Percentiles rank a stretch among this genome's conserved stretches.
phyloP scores from a whole-genome alignment of 2,329 filamentous ascomycete genomes.

The Penicillium sp. region DNA sequence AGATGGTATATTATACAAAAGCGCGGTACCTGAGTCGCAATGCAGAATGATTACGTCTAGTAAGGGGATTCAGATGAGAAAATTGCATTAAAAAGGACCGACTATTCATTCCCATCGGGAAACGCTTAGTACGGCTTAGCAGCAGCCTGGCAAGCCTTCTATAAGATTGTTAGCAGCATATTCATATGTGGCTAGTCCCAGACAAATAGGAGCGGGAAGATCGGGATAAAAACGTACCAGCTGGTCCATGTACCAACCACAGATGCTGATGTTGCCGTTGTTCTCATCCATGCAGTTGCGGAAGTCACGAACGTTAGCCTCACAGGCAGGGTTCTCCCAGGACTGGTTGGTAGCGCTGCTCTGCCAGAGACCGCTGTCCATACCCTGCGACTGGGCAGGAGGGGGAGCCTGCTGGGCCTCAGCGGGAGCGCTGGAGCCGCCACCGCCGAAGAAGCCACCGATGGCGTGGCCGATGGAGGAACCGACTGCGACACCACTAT shows the following conservation, averaged over 20 bases:
- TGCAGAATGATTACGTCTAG: slow-evolving; percentile 15
- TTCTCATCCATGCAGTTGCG: slow-evolving; percentile 97
- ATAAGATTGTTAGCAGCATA: slow-evolving; percentile 30
- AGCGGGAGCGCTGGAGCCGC: slow-evolving; percentile 59
- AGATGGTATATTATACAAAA: slow-evolving; percentile 28
- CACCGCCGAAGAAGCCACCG: slow-evolving; percentile 82
- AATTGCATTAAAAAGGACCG: neutral
- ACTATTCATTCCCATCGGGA: neutral
- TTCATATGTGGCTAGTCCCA: neutral
- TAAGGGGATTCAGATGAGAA: neutral
- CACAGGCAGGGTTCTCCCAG: slow-evolving; percentile 64
- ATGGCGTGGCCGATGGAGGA: slow-evolving; percentile 94
- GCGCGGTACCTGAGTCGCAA: slow-evolving; percentile 21
- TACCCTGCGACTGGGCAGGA: slow-evolving; percentile 55
- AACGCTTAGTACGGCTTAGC: slow-evolving; percentile 65
- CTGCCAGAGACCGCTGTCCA: slow-evolving; percentile 49
- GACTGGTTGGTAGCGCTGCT: slow-evolving; percentile 50
- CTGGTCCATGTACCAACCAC: slow-evolving; percentile 97
- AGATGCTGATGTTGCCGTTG: slow-evolving; percentile 89
- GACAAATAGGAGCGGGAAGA: neutral
- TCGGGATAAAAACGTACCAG: slow-evolving; percentile 50
- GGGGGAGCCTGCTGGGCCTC: slow-evolving; percentile 51
- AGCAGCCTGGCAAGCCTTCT: slow-evolving; percentile 80
- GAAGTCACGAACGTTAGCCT: slow-evolving; percentile 77
- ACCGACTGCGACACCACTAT: slow-evolving; percentile 91